Base-by-base conservation (phyloP, 306 rosid species). In the Corylus avellana region DNA sequence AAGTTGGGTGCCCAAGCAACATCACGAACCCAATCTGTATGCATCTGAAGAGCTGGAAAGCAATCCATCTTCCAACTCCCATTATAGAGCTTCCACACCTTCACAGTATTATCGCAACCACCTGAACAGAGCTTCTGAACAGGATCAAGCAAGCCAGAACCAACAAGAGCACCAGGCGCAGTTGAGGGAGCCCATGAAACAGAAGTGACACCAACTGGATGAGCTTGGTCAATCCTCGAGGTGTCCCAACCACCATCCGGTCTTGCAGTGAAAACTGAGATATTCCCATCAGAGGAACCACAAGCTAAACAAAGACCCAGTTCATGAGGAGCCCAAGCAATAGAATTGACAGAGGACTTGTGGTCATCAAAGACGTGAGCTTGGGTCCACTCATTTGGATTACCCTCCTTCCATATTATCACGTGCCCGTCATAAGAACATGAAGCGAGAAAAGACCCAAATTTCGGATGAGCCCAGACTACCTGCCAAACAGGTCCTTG, bases 261-360 rank as follows among this genome's bases (percentile, higher is more conserved):
- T 73, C 90, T 88, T 8, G 90, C 90, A 44, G 93, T 86, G 88
- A 88, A 89, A 58, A 93, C 88, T 2, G 94, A 93, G 73, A 93
- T 89, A 66, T 86, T 93, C 80, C 98, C 98, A 89, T 93, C 98
- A 16, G 96, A 93, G 0, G 97, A 93, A 72, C 93, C 96, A 70
- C 98, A 91, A 18, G 98, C 92, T 86, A 91, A 77, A 80, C 92
- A 89, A 13, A 91, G 94, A 75, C 98, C 97, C 58, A 88, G 83
- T 81, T 94, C 98, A 13, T 94, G 97, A 13, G 98, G 97, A 0
- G 98, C 98, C 98, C 98, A 94, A 66, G 93, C 91, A 57, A 93
- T 83, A 0, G 97, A 91, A 82, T 93, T 93, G 66, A 93, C 97
- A 8, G 97, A 91, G 0, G 97, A 85, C 58, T 89, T 93, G 84